Evolutionary conservation across 2,329 filamentous ascomycete species (phyloP).

Genomic region (Colletotrichum lentis): DNA sequence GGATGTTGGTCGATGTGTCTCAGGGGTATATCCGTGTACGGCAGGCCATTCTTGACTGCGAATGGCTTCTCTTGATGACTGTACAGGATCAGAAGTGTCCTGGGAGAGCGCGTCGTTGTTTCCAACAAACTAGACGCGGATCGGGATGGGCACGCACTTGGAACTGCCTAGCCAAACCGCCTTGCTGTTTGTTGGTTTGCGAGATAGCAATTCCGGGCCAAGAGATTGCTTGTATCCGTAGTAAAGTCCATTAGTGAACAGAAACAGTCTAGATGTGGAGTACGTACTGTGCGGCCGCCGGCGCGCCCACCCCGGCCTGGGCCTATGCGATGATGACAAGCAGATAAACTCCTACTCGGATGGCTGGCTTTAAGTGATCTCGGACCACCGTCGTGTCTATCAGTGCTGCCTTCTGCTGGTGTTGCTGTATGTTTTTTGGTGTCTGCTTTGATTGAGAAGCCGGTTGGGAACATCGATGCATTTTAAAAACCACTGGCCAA

Average conservation of each 20-base stretch:
- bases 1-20: not conserved
- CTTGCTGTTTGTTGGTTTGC: not conserved
- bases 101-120: not conserved
- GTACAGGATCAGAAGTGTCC: not conserved
- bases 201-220: not conserved
- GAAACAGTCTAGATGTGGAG: slow-evolving; percentile 5
- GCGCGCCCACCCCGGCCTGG: slow-evolving; percentile 1
- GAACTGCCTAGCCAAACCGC: not conserved
- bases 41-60: not conserved
- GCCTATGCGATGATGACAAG: not conserved
- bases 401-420: not conserved
- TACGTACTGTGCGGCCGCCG: slow-evolving; percentile 25
- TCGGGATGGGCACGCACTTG: not conserved
- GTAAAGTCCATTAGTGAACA: not conserved
- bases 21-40: not conserved
- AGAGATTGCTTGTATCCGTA: not conserved
- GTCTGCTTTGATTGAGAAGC: not conserved
- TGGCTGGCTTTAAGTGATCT: not conserved
- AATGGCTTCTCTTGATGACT: not conserved
- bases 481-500: too few relatives aligned
- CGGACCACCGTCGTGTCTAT: not conserved
- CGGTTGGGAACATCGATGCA: not conserved
- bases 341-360: not conserved
- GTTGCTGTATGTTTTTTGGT: too few relatives aligned
- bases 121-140: not conserved